Percentiles rank a stretch among this genome's conserved stretches.
Conservation (phyloP, 768 basidiomycete genomes). For the Pseudohyphozyma bogoriensis region DNA sequence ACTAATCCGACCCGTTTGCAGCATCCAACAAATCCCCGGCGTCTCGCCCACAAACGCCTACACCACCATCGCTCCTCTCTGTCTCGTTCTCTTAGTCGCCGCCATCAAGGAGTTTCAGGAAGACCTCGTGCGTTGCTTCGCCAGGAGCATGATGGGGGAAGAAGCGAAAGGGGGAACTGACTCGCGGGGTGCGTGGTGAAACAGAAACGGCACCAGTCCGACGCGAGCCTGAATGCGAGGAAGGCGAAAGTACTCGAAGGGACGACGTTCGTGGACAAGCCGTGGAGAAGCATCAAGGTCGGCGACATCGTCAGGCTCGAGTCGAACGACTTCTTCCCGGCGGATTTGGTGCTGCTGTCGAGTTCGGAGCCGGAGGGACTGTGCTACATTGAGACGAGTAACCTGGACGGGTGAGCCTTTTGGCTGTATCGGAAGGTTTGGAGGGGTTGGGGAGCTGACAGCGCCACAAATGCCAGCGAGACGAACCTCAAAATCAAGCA, state of each 20-base stretch:
- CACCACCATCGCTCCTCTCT: conserved; percentile 87
- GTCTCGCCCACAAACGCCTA: conserved; percentile 93
- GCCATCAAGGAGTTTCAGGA: conserved; percentile 94
- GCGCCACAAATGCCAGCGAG: conserved; percentile 48
- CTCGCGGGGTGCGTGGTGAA: conserved; percentile 1
- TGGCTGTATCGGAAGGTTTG: too few species aligned
- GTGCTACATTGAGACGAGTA: conserved; percentile 95
- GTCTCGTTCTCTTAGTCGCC: conserved; percentile 76
- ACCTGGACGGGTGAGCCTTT: conserved; percentile 73
- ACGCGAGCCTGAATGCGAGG: conserved; percentile 79
- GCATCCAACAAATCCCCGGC: conserved; percentile 91
- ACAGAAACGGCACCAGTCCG: conserved; percentile 87
- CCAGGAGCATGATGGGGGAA: too few species aligned
- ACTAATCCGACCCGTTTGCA: conserved; percentile 44
- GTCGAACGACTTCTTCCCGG: conserved; percentile 88
- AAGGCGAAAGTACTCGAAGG: conserved; percentile 61
- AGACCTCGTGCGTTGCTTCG: conserved; percentile 59
- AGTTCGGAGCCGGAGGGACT: conserved; percentile 94
- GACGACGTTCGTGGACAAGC: conserved; percentile 56
- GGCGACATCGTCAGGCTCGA: conserved; percentile 88
- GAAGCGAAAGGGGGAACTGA: too few species aligned
- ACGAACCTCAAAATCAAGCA: conserved; percentile 99
- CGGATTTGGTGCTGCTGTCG: conserved; percentile 75
- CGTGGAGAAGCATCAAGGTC: conserved; percentile 81
- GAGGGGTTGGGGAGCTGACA: too few species aligned